Evolutionary conservation across 441 rosid genomes (phyloP), one percentile per base, ranked within the genome.

Genomic region (Daphne laureola): DNA sequence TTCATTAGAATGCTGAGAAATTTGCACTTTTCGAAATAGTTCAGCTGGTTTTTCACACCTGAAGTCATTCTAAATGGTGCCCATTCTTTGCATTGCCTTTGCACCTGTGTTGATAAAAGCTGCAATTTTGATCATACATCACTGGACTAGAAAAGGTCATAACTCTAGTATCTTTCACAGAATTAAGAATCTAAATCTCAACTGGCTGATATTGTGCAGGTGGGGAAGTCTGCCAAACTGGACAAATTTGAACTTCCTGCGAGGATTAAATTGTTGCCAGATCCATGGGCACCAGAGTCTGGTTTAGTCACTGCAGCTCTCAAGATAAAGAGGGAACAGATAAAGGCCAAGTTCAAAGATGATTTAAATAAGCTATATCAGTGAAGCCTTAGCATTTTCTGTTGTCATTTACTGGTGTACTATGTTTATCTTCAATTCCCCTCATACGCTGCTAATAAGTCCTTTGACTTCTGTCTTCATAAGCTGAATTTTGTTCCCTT

Each of bases 271-370:
- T 62, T 88, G 78, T 12, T 92, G 17, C 64, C 90, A 0, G 94
- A 88, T 36, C 78, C 83, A 13, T 88, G 95, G 98, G 84, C 92
- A 48, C 98, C 96, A 0, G 95, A 92, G 58, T 79, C 92, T 0
- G 95, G 96, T 26, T 59, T 92, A 58, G 95, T 88, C 41, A 88
- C 90, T 5, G 91, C 88, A 42, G 96, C 96, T 36, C 68, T 92
- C 46, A 86, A 92, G 77, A 78, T 88, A 62, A 92, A 86, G 77
- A 82, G 95, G 58, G 95, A 92, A 49, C 96, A 81, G 52, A 50
- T 86, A 17, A 90, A 78, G 70, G 38, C 79, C 42, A 80, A 67
- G 65, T 90, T 71, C 57, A 85, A 79, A 67, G 85, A 85, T 17
- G 90, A 80, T 36, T 92, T 87, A 65, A 63, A 69, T 47, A 78